phyloP scores from a whole-genome alignment of 352 stramenopile species.

The Phytophthora kernoviae region DNA sequence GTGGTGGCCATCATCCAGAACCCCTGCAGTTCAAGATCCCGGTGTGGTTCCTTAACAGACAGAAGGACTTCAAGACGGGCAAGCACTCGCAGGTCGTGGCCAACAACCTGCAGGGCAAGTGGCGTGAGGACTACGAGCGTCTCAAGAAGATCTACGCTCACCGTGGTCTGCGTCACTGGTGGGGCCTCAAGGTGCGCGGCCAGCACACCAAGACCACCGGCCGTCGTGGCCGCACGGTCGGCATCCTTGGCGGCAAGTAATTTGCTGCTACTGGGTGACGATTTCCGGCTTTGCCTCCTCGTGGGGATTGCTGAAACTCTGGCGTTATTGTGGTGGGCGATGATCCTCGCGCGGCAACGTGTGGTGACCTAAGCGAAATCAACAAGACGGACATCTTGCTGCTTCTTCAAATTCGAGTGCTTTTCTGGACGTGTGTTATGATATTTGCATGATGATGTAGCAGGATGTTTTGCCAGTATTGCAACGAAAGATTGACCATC shows the following conservation, averaged over 20 bases:
- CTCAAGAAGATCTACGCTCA: slow-evolving; percentile 99
- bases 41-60: slow-evolving; percentile 99
- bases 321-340: slow-evolving; percentile 57
- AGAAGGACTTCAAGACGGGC: slow-evolving; percentile 99
- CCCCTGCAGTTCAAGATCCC: slow-evolving; percentile 99
- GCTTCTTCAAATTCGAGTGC: slow-evolving; percentile 33
- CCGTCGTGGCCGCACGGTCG: slow-evolving; percentile 88
- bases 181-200: slow-evolving; percentile 98
- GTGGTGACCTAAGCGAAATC: slow-evolving; percentile 35
- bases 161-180: slow-evolving; percentile 99
- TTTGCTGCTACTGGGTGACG: slow-evolving; percentile 28
- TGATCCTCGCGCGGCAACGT: slow-evolving; percentile 25
- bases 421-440: slow-evolving; percentile 17
- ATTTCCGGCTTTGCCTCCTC: slow-evolving; percentile 41
- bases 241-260: slow-evolving; percentile 89
- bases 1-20: slow-evolving; percentile 99
- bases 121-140: slow-evolving; percentile 99
- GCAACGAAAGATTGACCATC: too few relatives aligned
- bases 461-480: too few relatives aligned
- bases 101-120: slow-evolving; percentile 98
- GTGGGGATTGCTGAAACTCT: slow-evolving; percentile 67
- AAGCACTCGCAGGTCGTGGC: slow-evolving; percentile 99
- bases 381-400: slow-evolving; percentile 46
- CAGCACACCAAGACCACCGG: slow-evolving; percentile 99
- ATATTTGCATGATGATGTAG: neutral